Evolutionary conservation across 2,329 filamentous ascomycete species (phyloP), one percentile per base, ranked within the genome.

Genomic region (Coleophoma eucalyptorum): DNA sequence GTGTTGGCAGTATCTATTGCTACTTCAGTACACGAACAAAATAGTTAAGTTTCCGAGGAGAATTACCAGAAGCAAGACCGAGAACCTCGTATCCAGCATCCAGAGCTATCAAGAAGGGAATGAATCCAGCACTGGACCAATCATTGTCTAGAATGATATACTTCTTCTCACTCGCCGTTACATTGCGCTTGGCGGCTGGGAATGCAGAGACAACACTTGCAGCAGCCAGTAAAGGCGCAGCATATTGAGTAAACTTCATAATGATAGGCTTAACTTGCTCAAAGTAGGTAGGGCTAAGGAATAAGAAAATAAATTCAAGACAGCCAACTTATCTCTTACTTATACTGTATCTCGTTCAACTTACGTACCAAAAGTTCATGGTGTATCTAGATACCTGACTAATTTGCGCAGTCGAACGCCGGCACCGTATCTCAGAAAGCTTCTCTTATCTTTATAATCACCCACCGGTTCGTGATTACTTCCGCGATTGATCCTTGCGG

Each of bases 131-230:
- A 1, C 69, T 59, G 37, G 62, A 64, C 72, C 72, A 76, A 60
- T 77, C 73, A 54, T 76, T 76, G 58, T 77, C 71, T 45, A 76
- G 56, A 53, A 77, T 72, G 26, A 65, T 65, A 57, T 72, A 59
- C 50, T 56, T 41, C 16, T 54, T 51, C 19, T 53, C 51, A 31
- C n/a, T 8, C 21, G 19, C 15, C n/a, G 42, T 19, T 16, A 20
- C 38, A 16, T 12, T 26, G 8, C 31, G 19, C 19, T 21, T 21
- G n/a, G 42, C 20, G 31, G 42, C 21, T 26, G 42, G 42, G 42
- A 44, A 44, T 5, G 42, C 42, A 16, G 42, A 6, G 19, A 26
- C 42, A 44, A 44, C 42, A 26, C 18, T 16, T 26, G 42, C 19
- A 21, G 26, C 42, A 13, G 21, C 42, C 42, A 44, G 42, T 16